Conservation (phyloP, 2,329 filamentous ascomycete genomes). For the Diaporthe citrichinensis region DNA sequence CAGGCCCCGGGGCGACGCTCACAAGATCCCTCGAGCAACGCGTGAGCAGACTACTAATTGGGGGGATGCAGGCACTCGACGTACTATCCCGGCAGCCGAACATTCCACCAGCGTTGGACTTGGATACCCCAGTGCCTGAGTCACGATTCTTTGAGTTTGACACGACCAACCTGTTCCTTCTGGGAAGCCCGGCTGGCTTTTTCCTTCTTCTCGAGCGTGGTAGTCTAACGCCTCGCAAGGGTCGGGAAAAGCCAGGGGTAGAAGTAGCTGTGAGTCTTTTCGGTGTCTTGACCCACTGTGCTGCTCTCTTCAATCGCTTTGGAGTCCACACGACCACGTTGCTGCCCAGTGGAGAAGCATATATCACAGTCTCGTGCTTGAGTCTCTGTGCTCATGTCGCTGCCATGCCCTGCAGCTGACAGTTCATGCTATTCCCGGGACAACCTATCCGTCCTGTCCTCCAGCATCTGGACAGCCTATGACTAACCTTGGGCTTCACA, state of each 20-base stretch:
- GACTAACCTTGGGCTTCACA: slow-evolving; percentile 1
- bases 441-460: background rate
- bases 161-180: slow-evolving; percentile 89
- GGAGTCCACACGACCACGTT: background rate
- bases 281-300: background rate
- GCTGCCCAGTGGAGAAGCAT: no score
- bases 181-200: slow-evolving; percentile 91
- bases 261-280: slow-evolving; percentile 61
- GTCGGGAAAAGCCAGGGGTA: slow-evolving; percentile 81
- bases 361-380: no score
- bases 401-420: background rate
- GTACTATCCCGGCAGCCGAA: slow-evolving; percentile 93
- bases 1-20: background rate
- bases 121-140: slow-evolving; percentile 56
- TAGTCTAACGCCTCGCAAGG: slow-evolving; percentile 80
- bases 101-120: slow-evolving; percentile 66
- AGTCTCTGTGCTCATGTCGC: background rate
- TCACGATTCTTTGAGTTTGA: slow-evolving; percentile 88
- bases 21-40: background rate
- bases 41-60: background rate
- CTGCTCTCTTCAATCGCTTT: background rate
- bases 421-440: no score
- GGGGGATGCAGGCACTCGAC: slow-evolving; percentile 73
- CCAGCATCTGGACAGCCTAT: background rate
- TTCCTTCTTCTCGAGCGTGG: slow-evolving; percentile 88